Conservation (phyloP, 352 stramenopile species). For the Peronospora destructor region DNA sequence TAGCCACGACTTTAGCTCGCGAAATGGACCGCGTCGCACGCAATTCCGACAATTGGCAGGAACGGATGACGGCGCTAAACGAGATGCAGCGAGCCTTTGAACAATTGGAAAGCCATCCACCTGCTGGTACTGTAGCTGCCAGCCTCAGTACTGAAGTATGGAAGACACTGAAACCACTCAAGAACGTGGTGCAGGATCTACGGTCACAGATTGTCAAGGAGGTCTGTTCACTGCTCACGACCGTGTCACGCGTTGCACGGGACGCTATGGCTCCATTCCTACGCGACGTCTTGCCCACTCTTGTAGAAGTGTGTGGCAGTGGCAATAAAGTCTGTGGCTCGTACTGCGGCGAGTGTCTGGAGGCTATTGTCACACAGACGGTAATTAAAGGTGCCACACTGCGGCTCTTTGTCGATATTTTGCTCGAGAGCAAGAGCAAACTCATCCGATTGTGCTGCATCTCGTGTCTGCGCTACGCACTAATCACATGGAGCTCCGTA, state of each 20-base stretch:
- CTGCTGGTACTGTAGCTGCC: conserved; percentile 19
- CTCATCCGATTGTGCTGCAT: conserved; percentile 73
- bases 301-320: conserved; percentile 73
- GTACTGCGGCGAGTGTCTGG: conserved; percentile 75
- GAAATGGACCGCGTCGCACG: conserved; percentile 77
- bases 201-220: conserved; percentile 85
- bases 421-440: conserved; percentile 79
- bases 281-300: conserved; percentile 58
- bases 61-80: conserved; percentile 52
- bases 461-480: conserved; percentile 41
- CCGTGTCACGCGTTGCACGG: conserved; percentile 53
- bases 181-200: conserved; percentile 66
- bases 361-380: conserved; percentile 53
- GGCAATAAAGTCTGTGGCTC: conserved; percentile 79
- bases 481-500: conserved; percentile 60
- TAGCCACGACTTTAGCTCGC: conserved; percentile 34
- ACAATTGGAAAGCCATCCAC: conserved; percentile 35
- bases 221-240: conserved; percentile 53
- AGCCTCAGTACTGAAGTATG: conserved; percentile 53
- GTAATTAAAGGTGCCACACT: conserved; percentile 72
- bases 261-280: conserved; percentile 77
- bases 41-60: conserved; percentile 78
- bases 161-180: conserved; percentile 68
- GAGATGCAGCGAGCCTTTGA: conserved; percentile 71
- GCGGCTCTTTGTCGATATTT: conserved; percentile 62